These are phyloP conservation scores for Fraxinus latifolia DNA, from an alignment of 305 asterid genomes.

Conservation along the genomic window DNA sequence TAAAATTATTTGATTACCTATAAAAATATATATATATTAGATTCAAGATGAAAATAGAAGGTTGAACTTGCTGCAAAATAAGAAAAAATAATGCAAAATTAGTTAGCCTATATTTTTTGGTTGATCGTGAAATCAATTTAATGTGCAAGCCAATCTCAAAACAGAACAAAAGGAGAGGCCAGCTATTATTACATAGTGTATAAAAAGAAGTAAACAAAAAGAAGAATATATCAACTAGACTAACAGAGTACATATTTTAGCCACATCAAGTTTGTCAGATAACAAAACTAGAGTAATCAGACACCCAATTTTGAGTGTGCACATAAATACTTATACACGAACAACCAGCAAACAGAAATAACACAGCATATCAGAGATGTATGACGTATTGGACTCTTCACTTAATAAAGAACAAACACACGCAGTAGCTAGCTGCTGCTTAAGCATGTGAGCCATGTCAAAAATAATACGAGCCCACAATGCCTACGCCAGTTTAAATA, in stretches of 20 bases:
- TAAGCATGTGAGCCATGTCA: slow-evolving; percentile 2
- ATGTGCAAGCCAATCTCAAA: neutral
- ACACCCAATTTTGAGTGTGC: neutral
- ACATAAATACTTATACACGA: neutral
- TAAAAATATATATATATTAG: neutral
- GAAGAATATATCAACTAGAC: neutral
- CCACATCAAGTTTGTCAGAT: neutral
- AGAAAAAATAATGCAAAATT: neutral
- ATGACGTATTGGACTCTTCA: neutral
- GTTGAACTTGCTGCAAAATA: neutral
- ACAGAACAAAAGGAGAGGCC: neutral
- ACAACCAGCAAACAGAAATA: neutral
- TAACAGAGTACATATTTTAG: neutral
- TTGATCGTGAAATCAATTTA: neutral
- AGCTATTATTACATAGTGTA: neutral
- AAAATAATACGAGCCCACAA: slow-evolving; percentile 1
- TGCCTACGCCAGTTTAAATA: slow-evolving; percentile 13
- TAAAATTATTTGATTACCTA: no score
- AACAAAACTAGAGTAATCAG: neutral
- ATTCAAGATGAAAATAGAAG: neutral
- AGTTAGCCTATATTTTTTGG: neutral
- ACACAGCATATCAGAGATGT: neutral
- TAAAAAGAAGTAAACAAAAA: neutral
- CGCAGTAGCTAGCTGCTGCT: neutral
- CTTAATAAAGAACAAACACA: neutral